Evolutionary conservation across 192 early-diverging fungal species (phyloP).

Genomic region (Funneliformis mosseae): DNA sequence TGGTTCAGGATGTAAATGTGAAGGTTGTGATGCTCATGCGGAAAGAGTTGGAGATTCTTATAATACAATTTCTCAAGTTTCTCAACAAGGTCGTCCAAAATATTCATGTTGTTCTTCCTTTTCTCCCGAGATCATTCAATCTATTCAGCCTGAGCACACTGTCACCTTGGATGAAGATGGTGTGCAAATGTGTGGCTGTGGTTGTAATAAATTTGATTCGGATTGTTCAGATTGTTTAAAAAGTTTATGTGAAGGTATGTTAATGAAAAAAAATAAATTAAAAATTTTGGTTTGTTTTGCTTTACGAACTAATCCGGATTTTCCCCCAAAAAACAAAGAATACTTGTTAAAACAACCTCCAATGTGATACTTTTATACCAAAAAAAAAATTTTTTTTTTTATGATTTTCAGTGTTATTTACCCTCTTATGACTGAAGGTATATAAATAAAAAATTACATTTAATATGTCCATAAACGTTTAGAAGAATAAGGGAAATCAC

Average conservation of each 20-base stretch:
- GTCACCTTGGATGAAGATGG: slow-evolving; percentile 50
- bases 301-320: neutral
- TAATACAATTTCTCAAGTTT: slow-evolving; percentile 26
- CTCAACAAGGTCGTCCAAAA: neutral
- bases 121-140: slow-evolving; percentile 2
- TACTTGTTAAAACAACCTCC: neutral
- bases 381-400: too few species aligned
- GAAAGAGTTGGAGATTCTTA: slow-evolving; percentile 37
- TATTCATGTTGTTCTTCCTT: neutral
- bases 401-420: too few species aligned
- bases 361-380: too few species aligned
- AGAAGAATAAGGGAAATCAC: neutral
- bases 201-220: slow-evolving; percentile 55
- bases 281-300: neutral
- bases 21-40: slow-evolving; percentile 45
- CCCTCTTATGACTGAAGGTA: too few species aligned
- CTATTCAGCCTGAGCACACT: slow-evolving; percentile 6
- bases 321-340: neutral
- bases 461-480: neutral
- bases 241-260: slow-evolving; percentile 52
- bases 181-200: slow-evolving; percentile 58
- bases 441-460: neutral
- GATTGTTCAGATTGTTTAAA: slow-evolving; percentile 56
- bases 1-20: slow-evolving; percentile 44
- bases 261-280: neutral